These are phyloP conservation scores for Colletotrichum simmondsii DNA, from an alignment of 2,329 filamentous ascomycete genomes.

Conservation along the genomic window DNA sequence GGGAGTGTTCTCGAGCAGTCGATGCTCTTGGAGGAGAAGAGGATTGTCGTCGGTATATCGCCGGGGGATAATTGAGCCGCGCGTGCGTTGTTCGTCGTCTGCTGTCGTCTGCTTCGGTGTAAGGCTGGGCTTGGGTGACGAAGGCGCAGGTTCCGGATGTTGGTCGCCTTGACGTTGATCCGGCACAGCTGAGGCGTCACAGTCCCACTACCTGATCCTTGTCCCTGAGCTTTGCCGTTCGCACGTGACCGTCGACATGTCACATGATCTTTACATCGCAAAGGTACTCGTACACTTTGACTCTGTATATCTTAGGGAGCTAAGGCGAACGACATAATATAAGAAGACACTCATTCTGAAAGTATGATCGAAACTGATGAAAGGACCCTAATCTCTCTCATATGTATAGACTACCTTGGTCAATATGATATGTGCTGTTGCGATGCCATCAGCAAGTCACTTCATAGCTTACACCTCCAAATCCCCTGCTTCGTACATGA, in stretches of 20 bases:
- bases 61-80: background rate
- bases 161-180: conserved; percentile 33
- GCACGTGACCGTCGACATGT: background rate
- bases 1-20: background rate
- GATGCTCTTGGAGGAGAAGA: background rate
- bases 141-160: background rate
- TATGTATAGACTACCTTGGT: no score
- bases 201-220: conserved; percentile 24
- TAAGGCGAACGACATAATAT: no score
- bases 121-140: conserved; percentile 10
- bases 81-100: conserved; percentile 3
- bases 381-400: background rate
- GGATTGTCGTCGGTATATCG: background rate
- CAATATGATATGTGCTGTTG: background rate
- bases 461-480: background rate
- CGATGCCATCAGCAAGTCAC: background rate
- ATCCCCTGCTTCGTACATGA: background rate
- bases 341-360: no score
- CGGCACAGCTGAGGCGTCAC: conserved; percentile 34
- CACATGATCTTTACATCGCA: background rate
- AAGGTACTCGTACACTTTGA: background rate
- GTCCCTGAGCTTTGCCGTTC: background rate
- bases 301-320: background rate
- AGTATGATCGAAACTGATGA: no score
- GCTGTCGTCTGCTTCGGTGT: conserved; percentile 1